Evolutionary conservation across 2,329 filamentous ascomycete species (phyloP).

Genomic region (Didymella arachidicola): DNA sequence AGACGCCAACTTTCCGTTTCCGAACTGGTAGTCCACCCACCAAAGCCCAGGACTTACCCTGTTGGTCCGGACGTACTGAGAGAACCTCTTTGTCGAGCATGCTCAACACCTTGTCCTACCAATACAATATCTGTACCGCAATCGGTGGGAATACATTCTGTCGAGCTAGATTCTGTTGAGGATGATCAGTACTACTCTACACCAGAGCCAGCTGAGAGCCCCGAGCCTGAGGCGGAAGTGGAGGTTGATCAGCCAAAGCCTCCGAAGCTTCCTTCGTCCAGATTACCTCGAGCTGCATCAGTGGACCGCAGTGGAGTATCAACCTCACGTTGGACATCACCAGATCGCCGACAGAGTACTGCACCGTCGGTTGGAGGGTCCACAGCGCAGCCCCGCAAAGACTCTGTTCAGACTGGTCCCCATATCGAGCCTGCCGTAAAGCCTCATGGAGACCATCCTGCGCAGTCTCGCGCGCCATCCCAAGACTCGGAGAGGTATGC

Average conservation of each 20-base stretch:
- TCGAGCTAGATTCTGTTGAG: neutral
- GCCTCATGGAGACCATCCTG: neutral
- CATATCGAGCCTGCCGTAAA: neutral
- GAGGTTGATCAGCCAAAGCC: neutral
- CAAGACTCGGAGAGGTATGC: neutral
- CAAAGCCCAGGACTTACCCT: neutral
- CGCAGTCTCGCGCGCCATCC: neutral
- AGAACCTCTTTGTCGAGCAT: neutral
- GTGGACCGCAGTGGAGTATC: neutral
- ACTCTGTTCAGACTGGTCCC: conserved; percentile 1
- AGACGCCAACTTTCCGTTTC: neutral
- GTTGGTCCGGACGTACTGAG: neutral
- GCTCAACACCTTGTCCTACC: neutral
- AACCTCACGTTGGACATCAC: neutral
- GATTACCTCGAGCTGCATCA: neutral
- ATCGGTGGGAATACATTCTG: neutral
- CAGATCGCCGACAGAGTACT: neutral
- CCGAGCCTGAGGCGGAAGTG: neutral
- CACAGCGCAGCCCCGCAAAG: neutral
- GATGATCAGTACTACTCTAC: neutral
- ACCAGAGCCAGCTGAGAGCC: neutral
- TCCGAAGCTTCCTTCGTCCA: neutral
- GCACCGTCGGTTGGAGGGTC: neutral
- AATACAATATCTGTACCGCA: neutral
- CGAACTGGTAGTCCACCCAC: neutral